phyloP scores from a whole-genome alignment of 1,284 basidiomycete genomes.

The Fomitopsis schrenkii region DNA sequence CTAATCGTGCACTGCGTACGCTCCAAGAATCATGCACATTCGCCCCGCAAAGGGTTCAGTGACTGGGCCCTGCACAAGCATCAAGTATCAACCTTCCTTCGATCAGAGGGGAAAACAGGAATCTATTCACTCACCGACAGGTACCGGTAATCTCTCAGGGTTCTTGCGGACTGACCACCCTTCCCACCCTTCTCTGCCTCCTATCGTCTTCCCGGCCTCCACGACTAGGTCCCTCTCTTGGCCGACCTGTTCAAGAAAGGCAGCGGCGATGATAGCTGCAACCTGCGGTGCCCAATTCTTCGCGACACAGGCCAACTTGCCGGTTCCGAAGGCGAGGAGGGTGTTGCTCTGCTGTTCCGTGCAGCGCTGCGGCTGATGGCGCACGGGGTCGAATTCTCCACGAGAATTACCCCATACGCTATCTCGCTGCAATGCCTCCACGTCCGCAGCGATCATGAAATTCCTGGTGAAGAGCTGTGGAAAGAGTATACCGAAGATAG shows the following conservation, averaged over 20 bases:
- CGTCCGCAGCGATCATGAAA: slow-evolving; percentile 31
- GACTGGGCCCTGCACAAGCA: too few species aligned
- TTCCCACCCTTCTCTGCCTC: slow-evolving; percentile 38
- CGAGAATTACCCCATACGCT: slow-evolving; percentile 23
- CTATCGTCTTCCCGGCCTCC: slow-evolving; percentile 27
- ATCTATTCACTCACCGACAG: too few species aligned
- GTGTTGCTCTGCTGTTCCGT: slow-evolving; percentile 19
- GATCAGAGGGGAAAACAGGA: too few species aligned
- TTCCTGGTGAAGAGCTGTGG: background rate
- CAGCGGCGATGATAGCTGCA: slow-evolving; percentile 40
- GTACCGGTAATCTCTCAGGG: background rate
- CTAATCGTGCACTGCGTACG: too few species aligned
- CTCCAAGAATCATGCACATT: too few species aligned
- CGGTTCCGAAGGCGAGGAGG: slow-evolving; percentile 42
- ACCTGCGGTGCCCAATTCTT: slow-evolving; percentile 44
- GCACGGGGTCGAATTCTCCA: slow-evolving; percentile 36
- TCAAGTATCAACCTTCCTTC: too few species aligned
- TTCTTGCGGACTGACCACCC: slow-evolving; percentile 29
- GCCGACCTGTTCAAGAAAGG: slow-evolving; percentile 33
- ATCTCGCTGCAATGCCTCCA: slow-evolving; percentile 38
- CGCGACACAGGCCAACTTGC: slow-evolving; percentile 39
- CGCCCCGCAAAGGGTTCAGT: too few species aligned
- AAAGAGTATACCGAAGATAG: slow-evolving; percentile 13
- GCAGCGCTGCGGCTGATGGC: slow-evolving; percentile 28
- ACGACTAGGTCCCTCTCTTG: slow-evolving; percentile 25